phyloP scores from a whole-genome alignment of 176 grass and related monocot species.

The Triticum dicoccoides region DNA sequence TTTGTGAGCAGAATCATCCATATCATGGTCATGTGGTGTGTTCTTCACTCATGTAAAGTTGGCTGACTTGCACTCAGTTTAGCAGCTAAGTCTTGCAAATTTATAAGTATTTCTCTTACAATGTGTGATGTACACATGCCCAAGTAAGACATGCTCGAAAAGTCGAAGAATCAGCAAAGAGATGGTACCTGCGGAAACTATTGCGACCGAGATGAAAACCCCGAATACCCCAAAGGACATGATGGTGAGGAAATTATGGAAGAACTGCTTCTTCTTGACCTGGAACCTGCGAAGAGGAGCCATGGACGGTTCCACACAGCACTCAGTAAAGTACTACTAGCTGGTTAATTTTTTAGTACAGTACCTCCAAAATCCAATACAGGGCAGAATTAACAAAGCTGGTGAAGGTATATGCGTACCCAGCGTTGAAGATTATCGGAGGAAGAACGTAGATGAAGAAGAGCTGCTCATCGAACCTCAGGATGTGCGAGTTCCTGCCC shows the following conservation, averaged over 20 bases:
- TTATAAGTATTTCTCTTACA: background rate
- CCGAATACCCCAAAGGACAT: conserved; percentile 82
- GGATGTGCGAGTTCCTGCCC: conserved; percentile 67
- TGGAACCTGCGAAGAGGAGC: conserved; percentile 51
- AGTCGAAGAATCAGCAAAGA: background rate
- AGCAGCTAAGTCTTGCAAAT: background rate
- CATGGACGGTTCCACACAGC: background rate
- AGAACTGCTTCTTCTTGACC: conserved; percentile 98
- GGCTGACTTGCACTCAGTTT: background rate
- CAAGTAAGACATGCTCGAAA: background rate
- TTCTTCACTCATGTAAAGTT: too few species aligned
- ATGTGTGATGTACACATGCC: background rate
- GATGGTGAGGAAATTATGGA: conserved; percentile 93
- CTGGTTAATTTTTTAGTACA: background rate
- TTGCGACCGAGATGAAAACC: conserved; percentile 75
- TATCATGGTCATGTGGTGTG: too few species aligned
- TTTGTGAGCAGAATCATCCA: too few species aligned
- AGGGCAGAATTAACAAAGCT: background rate
- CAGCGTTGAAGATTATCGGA: conserved; percentile 93
- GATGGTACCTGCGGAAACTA: conserved; percentile 65
- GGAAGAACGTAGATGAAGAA: conserved; percentile 95
- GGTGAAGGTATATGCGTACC: conserved; percentile 24
- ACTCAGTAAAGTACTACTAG: background rate
- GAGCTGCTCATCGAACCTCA: conserved; percentile 84
- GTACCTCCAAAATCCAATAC: too few species aligned